Evolutionary conservation across 2,329 filamentous ascomycete species (phyloP).

Genomic region (Basipetospora chlamydospora): DNA sequence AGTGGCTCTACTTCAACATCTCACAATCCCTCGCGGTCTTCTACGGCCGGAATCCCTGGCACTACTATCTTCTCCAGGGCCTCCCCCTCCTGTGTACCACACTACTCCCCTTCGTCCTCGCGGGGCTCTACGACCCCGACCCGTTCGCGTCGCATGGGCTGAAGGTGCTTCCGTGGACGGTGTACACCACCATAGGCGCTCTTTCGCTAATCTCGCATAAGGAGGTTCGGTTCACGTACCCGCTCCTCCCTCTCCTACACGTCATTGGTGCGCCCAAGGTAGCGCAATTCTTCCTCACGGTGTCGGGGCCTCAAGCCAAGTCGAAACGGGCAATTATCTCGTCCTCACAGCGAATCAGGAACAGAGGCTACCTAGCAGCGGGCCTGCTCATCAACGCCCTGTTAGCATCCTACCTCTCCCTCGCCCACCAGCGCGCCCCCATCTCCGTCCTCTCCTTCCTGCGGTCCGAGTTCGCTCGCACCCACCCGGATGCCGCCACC

Average conservation of each 20-base stretch:
- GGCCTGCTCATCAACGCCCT: conserved; percentile 52
- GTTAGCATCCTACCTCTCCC: conserved; percentile 59
- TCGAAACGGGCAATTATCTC: too few relatives aligned
- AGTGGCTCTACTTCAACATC: conserved; percentile 84
- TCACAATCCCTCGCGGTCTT: conserved; percentile 78
- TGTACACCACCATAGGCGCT: conserved; percentile 41
- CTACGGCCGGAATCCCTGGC: conserved; percentile 79
- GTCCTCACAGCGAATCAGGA: conserved; percentile 27
- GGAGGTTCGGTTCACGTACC: conserved; percentile 93
- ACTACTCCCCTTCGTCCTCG: conserved; percentile 58
- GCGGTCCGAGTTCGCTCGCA: conserved; percentile 53
- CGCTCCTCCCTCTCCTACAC: conserved; percentile 75
- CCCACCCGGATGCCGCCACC: conserved; percentile 25
- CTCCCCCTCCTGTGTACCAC: conserved; percentile 77
- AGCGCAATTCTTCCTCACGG: conserved; percentile 46
- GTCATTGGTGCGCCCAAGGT: conserved; percentile 59
- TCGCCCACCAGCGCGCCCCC: conserved; percentile 68
- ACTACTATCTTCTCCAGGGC: conserved; percentile 88
- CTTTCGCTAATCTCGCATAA: conserved; percentile 84
- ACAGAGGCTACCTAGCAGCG: conserved; percentile 38
- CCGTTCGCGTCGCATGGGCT: conserved; percentile 16
- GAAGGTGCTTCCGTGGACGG: conserved; percentile 37
- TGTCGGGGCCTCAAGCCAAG: conserved; percentile 13
- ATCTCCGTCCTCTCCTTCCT: conserved; percentile 62
- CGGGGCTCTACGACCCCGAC: conserved; percentile 39